Percentiles rank a stretch among this genome's conserved stretches.
These are phyloP conservation scores for Sugiyamaella smithiae DNA, from an alignment of 805 yeast species.

Conservation along the genomic window DNA sequence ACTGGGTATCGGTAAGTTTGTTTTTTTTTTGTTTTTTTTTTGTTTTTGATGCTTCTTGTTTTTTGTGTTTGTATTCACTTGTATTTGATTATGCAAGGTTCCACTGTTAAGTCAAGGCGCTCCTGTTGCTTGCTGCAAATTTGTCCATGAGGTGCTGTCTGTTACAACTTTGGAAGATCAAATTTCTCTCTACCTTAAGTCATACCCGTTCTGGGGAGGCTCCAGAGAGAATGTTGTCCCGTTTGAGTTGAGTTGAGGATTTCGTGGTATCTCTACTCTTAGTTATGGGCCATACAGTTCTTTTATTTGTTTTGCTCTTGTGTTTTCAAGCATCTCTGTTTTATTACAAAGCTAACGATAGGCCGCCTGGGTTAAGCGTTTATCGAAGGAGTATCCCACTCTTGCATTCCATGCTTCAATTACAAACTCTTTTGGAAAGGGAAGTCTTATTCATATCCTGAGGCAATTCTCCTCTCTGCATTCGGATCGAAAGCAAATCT, in stretches of 20 bases:
- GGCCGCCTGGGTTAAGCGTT: conserved; percentile 99
- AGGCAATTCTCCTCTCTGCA: conserved; percentile 92
- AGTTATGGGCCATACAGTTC: conserved; percentile 81
- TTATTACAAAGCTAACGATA: conserved; percentile 42
- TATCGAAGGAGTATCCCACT: conserved; percentile 89
- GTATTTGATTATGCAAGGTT: conserved; percentile 16
- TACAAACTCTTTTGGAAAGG: conserved; percentile 96
- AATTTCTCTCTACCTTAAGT: conserved; percentile 49
- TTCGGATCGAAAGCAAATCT: conserved; percentile 89
- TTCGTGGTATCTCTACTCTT: conserved; percentile 54
- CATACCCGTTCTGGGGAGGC: conserved; percentile 48
- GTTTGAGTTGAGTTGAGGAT: conserved; percentile 77
- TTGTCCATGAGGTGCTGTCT: conserved; percentile 63
- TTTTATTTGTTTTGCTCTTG: conserved; percentile 17
- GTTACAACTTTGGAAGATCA: conserved; percentile 97
- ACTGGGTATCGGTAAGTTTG: conserved; percentile 97
- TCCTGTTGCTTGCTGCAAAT: conserved; percentile 16
- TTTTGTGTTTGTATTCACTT: background rate
- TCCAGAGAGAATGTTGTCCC: conserved; percentile 47
- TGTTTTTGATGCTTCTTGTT: conserved; percentile 19
- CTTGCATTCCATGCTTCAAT: conserved; percentile 97
- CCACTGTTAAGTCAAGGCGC: conserved; percentile 69
- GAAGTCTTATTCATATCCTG: conserved; percentile 86
- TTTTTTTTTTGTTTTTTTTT: conserved; percentile 18
- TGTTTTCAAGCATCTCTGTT: conserved; percentile 19